These are phyloP conservation scores for Trichoderma citrinoviride DNA, from an alignment of 2,329 filamentous ascomycete genomes.

Conservation along the genomic window DNA sequence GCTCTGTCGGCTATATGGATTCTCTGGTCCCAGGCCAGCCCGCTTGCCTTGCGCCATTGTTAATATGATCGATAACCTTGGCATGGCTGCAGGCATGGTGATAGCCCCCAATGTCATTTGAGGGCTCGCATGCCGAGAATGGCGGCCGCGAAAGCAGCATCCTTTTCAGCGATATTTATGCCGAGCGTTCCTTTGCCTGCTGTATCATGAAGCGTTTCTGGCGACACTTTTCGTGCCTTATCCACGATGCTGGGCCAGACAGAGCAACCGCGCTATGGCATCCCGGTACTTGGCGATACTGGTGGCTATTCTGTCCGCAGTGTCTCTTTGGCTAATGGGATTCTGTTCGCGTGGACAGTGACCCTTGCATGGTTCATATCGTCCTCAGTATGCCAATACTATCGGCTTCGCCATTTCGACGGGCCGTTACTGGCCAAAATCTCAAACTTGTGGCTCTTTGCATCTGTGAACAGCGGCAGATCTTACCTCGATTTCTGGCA, in stretches of 20 bases:
- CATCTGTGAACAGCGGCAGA: slow-evolving; percentile 1
- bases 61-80: neutral
- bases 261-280: neutral
- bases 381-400: slow-evolving; percentile 4
- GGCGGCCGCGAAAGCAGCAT: neutral
- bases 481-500: slow-evolving; percentile 17
- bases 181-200: neutral
- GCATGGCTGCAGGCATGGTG: neutral
- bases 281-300: neutral
- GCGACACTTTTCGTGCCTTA: neutral
- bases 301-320: neutral
- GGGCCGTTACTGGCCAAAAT: slow-evolving; percentile 5
- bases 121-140: neutral
- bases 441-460: slow-evolving; percentile 13
- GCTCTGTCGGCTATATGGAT: neutral
- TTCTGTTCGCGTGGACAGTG: neutral
- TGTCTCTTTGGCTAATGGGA: too few relatives aligned
- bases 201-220: neutral
- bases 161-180: neutral
- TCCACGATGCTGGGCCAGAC: neutral
- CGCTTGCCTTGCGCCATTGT: neutral
- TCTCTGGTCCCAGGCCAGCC: too few relatives aligned
- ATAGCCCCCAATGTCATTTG: neutral
- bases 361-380: neutral
- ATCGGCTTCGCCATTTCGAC: slow-evolving; percentile 18